Conservation (phyloP, 1,284 basidiomycete genomes). For the Trichosporon inkin region DNA sequence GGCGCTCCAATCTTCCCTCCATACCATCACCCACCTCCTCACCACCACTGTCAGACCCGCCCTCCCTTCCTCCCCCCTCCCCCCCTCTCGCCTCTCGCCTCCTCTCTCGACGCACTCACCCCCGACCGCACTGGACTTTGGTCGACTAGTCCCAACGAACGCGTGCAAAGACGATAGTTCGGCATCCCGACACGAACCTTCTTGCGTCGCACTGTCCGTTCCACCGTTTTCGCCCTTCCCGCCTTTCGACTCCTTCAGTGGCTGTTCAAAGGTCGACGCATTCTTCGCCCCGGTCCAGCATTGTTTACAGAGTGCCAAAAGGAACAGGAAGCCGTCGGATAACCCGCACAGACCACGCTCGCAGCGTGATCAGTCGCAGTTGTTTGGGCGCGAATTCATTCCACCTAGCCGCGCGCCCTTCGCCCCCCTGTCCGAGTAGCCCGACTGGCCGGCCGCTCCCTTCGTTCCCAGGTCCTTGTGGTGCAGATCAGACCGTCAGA, state of each 20-base stretch:
- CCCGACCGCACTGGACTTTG: not conserved
- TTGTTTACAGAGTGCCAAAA: not conserved
- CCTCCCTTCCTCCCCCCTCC: not conserved
- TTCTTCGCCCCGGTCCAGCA: not conserved
- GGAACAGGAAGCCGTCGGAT: not conserved
- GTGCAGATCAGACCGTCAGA: constrained; percentile 1
- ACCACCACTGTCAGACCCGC: not conserved
- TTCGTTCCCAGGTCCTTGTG: not conserved
- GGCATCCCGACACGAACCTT: not conserved
- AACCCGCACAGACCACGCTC: constrained; percentile 3
- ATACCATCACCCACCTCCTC: not conserved
- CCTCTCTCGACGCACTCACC: not conserved
- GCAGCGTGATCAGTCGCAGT: not conserved
- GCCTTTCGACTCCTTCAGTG: constrained; percentile 6
- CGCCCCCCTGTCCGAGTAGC: not conserved
- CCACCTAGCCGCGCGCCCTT: not conserved
- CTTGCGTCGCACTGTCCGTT: not conserved
- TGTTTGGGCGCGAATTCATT: not conserved
- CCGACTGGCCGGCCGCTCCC: not conserved
- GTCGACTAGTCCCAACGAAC: not conserved
- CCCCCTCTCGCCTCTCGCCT: not conserved
- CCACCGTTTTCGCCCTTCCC: not conserved
- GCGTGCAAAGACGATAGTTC: not conserved
- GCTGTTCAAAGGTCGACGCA: constrained; percentile 3
- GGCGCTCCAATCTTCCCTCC: constrained; percentile 4